Conservation (phyloP, 2,329 filamentous ascomycete species). For the Ophiocordyceps unilateralis region DNA sequence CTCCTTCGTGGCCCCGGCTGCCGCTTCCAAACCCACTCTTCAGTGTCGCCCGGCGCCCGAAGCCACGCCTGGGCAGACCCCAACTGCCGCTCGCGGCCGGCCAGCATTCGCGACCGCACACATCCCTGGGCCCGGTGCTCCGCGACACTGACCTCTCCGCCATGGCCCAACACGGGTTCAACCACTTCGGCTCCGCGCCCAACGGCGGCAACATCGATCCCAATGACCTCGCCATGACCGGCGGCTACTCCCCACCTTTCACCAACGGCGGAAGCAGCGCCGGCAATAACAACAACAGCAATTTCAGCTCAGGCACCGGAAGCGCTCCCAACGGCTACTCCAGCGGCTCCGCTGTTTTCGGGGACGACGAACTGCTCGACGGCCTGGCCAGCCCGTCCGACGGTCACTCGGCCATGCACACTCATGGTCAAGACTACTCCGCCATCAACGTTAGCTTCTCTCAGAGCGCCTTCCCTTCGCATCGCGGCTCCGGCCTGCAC, state of each 20-base stretch:
- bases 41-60: not conserved
- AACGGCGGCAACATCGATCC: constrained; percentile 57
- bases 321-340: constrained; percentile 57
- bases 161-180: constrained; percentile 41
- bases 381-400: constrained; percentile 42
- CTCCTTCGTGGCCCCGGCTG: not conserved
- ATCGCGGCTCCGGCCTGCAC: constrained; percentile 39
- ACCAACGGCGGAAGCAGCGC: constrained; percentile 21
- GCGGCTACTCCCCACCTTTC: constrained; percentile 42
- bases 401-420: constrained; percentile 30
- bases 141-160: constrained; percentile 6
- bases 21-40: not conserved
- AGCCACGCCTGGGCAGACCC: not conserved
- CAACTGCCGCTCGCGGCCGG: not conserved
- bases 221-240: constrained; percentile 60
- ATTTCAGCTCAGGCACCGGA: constrained; percentile 37
- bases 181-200: constrained; percentile 35
- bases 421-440: constrained; percentile 38
- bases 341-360: constrained; percentile 60
- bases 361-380: constrained; percentile 78
- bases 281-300: constrained; percentile 28
- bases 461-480: constrained; percentile 32
- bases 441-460: constrained; percentile 40
- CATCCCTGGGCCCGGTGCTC: not conserved
- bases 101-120: not conserved